A percentile compares a stretch with the other conserved stretches of the same genome.
Conservation (phyloP, 139 green algal species). For the Chlamydomonas applanata region DNA sequence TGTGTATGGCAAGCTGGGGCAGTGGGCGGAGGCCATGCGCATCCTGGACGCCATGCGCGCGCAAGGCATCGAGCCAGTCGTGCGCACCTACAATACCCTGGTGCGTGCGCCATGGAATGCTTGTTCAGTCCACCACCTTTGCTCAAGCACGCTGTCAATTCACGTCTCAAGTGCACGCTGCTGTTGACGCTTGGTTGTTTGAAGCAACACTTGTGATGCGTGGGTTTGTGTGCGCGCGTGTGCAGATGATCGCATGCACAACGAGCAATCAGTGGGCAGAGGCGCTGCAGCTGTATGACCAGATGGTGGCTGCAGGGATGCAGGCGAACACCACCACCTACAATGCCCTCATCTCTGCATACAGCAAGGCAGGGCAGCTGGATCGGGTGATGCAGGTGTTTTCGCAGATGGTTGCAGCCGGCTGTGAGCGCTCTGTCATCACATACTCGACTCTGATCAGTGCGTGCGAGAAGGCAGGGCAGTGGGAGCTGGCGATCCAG, state of each 20-base stretch:
- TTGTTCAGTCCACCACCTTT: no score
- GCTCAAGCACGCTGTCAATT: no score
- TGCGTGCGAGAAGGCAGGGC: constrained; percentile 73
- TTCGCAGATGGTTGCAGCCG: constrained; percentile 33
- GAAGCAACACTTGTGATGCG: constrained; percentile 87
- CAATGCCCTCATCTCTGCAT: constrained; percentile 69
- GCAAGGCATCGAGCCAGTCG: constrained; percentile 72
- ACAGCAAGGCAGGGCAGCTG: constrained; percentile 60
- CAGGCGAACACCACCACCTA: constrained; percentile 71
- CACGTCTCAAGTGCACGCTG: background rate
- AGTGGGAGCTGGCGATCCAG: constrained; percentile 75
- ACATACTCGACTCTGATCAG: constrained; percentile 82
- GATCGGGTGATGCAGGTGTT: constrained; percentile 43
- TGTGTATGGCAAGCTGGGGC: constrained; percentile 73
- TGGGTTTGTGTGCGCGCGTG: constrained; percentile 18
- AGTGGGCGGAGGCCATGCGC: constrained; percentile 60
- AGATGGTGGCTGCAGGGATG: constrained; percentile 52
- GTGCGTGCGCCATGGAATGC: background rate
- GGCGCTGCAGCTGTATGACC: constrained; percentile 57
- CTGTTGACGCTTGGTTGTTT: background rate
- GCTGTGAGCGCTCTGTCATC: constrained; percentile 72
- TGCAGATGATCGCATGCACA: constrained; percentile 79
- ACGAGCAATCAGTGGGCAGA: constrained; percentile 78
- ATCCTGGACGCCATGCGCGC: constrained; percentile 52
- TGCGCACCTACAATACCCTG: constrained; percentile 85